phyloP scores from a whole-genome alignment of 2,329 filamentous ascomycete species.

The Epicoccum sorghinum region DNA sequence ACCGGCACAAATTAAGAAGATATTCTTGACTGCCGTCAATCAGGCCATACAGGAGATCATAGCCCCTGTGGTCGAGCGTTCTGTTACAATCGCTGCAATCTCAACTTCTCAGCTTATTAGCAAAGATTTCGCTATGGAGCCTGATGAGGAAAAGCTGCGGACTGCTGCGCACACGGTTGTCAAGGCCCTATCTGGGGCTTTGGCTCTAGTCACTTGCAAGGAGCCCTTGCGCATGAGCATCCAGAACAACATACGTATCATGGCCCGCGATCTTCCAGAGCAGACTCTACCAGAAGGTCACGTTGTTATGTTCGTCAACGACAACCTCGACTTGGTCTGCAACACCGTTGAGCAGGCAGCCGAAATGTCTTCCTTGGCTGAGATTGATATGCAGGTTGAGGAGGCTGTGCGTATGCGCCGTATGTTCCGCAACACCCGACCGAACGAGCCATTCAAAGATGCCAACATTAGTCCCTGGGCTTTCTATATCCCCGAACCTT shows the following conservation, averaged over 20 bases:
- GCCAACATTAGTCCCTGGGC: conserved; percentile 86
- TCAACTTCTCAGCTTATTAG: conserved; percentile 93
- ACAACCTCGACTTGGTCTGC: conserved; percentile 92
- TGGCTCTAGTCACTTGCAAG: conserved; percentile 97
- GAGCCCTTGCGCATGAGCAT: conserved; percentile 96
- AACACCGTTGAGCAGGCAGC: conserved; percentile 94
- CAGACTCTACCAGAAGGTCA: conserved; percentile 89
- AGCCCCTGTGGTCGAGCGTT: conserved; percentile 94
- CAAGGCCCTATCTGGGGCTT: conserved; percentile 88
- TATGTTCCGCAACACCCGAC: conserved; percentile 74
- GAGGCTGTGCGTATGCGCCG: conserved; percentile 78
- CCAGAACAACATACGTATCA: conserved; percentile 93
- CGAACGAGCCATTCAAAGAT: conserved; percentile 85
- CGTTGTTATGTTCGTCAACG: conserved; percentile 98
- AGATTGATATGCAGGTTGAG: conserved; percentile 94
- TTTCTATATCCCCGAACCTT: conserved; percentile 91
- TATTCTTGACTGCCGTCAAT: conserved; percentile 84
- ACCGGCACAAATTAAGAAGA: conserved; percentile 68
- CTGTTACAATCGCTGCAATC: conserved; percentile 96
- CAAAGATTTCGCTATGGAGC: conserved; percentile 95
- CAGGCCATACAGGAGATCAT: conserved; percentile 96
- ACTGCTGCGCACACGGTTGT: conserved; percentile 92
- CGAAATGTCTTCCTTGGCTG: conserved; percentile 87
- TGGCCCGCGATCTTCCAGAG: conserved; percentile 68
- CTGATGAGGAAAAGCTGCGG: conserved; percentile 84